phyloP scores from a whole-genome alignment of 2,329 filamentous ascomycete genomes.

The Pseudogymnoascus sp. region DNA sequence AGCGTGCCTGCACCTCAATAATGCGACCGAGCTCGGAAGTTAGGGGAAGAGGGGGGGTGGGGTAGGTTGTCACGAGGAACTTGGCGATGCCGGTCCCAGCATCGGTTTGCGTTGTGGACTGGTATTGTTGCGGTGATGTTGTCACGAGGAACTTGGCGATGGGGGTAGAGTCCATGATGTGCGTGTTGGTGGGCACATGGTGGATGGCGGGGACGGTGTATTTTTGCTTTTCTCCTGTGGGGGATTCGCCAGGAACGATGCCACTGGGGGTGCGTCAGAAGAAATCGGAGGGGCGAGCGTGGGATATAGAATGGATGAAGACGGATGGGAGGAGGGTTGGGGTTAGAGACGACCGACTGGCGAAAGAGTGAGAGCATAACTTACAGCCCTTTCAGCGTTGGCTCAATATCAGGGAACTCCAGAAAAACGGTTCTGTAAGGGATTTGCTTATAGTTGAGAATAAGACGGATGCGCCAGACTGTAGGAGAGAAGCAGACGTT shows the following conservation, averaged over 20 bases:
- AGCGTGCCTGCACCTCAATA: slow-evolving; percentile 30
- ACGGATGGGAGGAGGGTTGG: slow-evolving; percentile 5
- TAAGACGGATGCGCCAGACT: slow-evolving; percentile 37
- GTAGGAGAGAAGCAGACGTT: slow-evolving; percentile 36
- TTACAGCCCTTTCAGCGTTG: slow-evolving; percentile 35
- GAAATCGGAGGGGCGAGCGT: neutral
- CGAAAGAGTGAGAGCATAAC: slow-evolving; percentile 16
- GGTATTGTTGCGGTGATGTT: too few species aligned
- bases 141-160: slow-evolving; percentile 36
- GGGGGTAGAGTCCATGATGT: slow-evolving; percentile 34
- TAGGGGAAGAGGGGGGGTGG: slow-evolving; percentile 29
- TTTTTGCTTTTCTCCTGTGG: slow-evolving; percentile 19
- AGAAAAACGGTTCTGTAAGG: slow-evolving; percentile 36
- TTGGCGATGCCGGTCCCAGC: too few species aligned
- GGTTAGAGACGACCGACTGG: slow-evolving; percentile 12
- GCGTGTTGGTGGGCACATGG: slow-evolving; percentile 33
- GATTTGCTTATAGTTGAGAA: slow-evolving; percentile 38
- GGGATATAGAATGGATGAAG: slow-evolving; percentile 10
- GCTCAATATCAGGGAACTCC: slow-evolving; percentile 38
- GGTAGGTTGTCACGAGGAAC: slow-evolving; percentile 37
- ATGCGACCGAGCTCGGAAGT: slow-evolving; percentile 31
- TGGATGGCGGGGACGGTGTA: slow-evolving; percentile 38
- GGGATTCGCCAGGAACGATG: slow-evolving; percentile 20
- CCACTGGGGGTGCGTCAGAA: slow-evolving; percentile 21
- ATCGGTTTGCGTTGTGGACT: too few species aligned